Evolutionary conservation across 495 filamentous ascomycete species (phyloP), one percentile per base, ranked within the genome.

Genomic region (Penicillium silybi): DNA sequence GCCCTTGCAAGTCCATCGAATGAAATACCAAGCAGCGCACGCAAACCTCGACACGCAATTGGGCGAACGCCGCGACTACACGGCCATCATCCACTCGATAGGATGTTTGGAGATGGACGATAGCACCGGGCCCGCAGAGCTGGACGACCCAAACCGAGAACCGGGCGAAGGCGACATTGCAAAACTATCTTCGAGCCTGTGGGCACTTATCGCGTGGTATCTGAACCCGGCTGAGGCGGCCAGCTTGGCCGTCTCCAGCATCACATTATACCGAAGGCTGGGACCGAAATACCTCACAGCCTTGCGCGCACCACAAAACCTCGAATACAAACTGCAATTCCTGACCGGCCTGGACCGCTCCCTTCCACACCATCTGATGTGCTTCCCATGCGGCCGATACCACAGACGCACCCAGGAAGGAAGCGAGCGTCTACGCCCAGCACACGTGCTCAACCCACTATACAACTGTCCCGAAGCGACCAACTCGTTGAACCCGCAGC

Each of bases 311-410:
- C 69, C 73, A 5, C 56, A 75, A 9, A 73, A 78, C 53, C 51
- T 46, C 6, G 56, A 64, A 19, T 53, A 75, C 41, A 74, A 70
- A 34, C 56, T 71, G 23, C 61, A 69, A 7, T 82, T 85, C 61
- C 68, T 85, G 6, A 46, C 61, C 7, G 44, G 54, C 0, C 64
- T 83, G 44, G 79, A 83, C 52, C 52, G 53, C 15, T 49, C 64
- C 3, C 62, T 77, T 10, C 80, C 80, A 0, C 58, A 70, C 34
- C 78, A 83, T 48, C 69, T 85, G 19, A 69, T 83, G 32, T 85
- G 81, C 62, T 77, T 79, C 58, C 72, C 74, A n/a, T 85, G 81
- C 54, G 69, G 48, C 3, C 48, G 48, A 20, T 85, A 72, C 57
- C 81, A 85, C 60, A 62, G 59, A 4, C 73, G 81, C 48, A 76